Evolutionary conservation across 352 stramenopile genomes (phyloP).

Genomic region (Saprolegnia parasitica): DNA sequence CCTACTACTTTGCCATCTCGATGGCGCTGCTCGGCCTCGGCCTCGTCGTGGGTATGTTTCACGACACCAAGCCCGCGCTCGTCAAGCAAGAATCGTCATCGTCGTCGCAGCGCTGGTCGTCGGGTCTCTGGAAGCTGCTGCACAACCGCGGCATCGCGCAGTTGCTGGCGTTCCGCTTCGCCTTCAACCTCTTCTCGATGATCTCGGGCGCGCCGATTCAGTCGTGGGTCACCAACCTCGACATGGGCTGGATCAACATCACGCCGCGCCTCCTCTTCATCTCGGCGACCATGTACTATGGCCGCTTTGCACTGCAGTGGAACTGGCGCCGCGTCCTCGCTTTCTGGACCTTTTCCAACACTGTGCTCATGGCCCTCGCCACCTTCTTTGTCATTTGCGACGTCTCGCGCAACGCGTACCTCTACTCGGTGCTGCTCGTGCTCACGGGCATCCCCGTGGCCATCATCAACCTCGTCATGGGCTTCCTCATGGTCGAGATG

Average conservation of each 20-base stretch:
- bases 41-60: slow-evolving; percentile 29
- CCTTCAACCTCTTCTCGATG: slow-evolving; percentile 28
- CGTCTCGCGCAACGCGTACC: slow-evolving; percentile 23
- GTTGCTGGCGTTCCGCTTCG: slow-evolving; percentile 22
- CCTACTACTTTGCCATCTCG: slow-evolving; percentile 30
- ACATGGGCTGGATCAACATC: slow-evolving; percentile 33
- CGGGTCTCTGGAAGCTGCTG: slow-evolving; percentile 56
- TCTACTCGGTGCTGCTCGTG: slow-evolving; percentile 16
- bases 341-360: background rate
- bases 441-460: slow-evolving; percentile 14
- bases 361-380: slow-evolving; percentile 11
- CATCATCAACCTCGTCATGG: slow-evolving; percentile 14
- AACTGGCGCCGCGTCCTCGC: slow-evolving; percentile 27
- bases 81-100: too few species aligned
- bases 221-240: slow-evolving; percentile 47
- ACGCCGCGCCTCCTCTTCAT: slow-evolving; percentile 45
- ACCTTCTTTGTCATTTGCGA: slow-evolving; percentile 22
- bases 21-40: slow-evolving; percentile 32
- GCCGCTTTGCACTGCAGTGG: slow-evolving; percentile 27
- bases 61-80: slow-evolving; percentile 27
- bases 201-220: slow-evolving; percentile 30
- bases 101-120: slow-evolving; percentile 36
- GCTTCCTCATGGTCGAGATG: slow-evolving; percentile 30
- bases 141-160: slow-evolving; percentile 26
- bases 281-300: slow-evolving; percentile 27